Conservation (phyloP, 345 rosid genomes). For the Citrus mangshanensis region DNA sequence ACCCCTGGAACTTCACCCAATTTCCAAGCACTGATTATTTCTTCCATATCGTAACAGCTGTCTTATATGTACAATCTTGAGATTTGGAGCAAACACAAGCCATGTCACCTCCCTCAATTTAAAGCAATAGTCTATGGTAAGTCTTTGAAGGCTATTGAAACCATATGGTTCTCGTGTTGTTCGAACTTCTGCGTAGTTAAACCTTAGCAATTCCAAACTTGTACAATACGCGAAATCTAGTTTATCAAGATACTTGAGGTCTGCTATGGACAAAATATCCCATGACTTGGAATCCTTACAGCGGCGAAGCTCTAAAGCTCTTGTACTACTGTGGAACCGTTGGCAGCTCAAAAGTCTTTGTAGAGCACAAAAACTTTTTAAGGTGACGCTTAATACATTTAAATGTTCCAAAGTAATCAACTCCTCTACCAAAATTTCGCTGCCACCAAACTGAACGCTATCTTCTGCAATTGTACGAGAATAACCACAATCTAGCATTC, state of each 20-base stretch:
- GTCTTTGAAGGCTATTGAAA: background rate
- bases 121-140: background rate
- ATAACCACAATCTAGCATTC: background rate
- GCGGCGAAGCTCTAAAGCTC: background rate
- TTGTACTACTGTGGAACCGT: background rate
- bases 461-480: background rate
- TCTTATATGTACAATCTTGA: background rate
- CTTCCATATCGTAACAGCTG: background rate
- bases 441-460: background rate
- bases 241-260: background rate
- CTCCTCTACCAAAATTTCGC: background rate
- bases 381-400: background rate
- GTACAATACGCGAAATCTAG: background rate
- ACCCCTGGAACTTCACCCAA: background rate
- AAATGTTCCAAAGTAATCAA: slow-evolving; percentile 5
- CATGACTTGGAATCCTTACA: background rate
- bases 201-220: background rate
- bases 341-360: background rate
- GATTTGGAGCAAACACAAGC: background rate
- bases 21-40: background rate
- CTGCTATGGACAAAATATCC: background rate
- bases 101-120: background rate
- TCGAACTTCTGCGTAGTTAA: background rate
- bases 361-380: background rate
- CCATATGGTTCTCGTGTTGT: background rate